These are phyloP conservation scores for Ustilago xerochloae DNA, from an alignment of 1,284 basidiomycete species.

Conservation along the genomic window DNA sequence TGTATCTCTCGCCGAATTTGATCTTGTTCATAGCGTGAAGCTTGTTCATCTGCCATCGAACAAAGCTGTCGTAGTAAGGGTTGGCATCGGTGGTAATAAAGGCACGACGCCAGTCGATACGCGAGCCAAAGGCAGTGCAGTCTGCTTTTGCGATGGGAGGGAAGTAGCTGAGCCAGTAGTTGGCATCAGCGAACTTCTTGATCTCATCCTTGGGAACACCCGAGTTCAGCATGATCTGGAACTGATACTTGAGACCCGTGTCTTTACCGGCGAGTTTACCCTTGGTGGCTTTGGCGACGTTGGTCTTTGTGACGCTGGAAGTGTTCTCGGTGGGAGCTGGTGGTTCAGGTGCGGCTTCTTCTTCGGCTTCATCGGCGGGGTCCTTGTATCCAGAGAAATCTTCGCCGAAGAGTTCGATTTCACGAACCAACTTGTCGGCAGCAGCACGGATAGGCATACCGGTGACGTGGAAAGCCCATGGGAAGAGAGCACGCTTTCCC, in stretches of 20 bases:
- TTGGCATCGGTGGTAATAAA: constrained; percentile 96
- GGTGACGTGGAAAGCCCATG: constrained; percentile 92
- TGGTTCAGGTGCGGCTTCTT: constrained; percentile 35
- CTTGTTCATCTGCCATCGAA: constrained; percentile 98
- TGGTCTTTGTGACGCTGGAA: constrained; percentile 54
- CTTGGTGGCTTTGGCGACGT: constrained; percentile 84
- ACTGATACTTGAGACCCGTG: constrained; percentile 94
- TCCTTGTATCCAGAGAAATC: constrained; percentile 81
- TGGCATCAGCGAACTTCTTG: constrained; percentile 93
- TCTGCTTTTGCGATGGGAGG: constrained; percentile 91
- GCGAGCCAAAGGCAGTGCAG: constrained; percentile 85
- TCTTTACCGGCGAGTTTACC: constrained; percentile 94
- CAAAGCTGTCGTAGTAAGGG: constrained; percentile 96
- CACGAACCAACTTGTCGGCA: constrained; percentile 95
- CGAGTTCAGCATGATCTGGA: constrained; percentile 96
- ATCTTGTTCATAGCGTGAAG: constrained; percentile 74
- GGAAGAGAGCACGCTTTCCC: constrained; percentile 94
- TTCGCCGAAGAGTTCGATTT: constrained; percentile 94
- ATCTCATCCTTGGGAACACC: constrained; percentile 85
- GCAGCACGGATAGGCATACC: constrained; percentile 99
- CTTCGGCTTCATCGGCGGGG: constrained; percentile 71
- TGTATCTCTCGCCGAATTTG: constrained; percentile 96
- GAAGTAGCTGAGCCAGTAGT: constrained; percentile 93
- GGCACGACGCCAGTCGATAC: constrained; percentile 96
- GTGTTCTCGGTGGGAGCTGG: constrained; percentile 47